Conservation (phyloP, 345 rosid species). For the Noccaea bulbosa region DNA sequence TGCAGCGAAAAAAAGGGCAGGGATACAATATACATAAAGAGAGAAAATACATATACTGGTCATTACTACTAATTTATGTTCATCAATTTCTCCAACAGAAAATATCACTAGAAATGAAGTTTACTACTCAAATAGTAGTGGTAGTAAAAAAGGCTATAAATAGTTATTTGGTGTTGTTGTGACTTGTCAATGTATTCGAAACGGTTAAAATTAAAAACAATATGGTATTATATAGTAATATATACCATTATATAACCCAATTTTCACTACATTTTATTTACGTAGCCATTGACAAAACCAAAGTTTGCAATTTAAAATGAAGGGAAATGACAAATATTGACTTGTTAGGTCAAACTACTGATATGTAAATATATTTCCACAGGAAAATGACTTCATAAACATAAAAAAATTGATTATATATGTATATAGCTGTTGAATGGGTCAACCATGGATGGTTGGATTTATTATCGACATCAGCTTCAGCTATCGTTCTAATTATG, state of each 20-base stretch:
- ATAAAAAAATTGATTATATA: not conserved
- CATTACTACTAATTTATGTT: not conserved
- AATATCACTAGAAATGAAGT: not conserved
- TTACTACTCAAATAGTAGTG: not conserved
- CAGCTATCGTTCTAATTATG: not conserved
- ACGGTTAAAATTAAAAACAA: not conserved
- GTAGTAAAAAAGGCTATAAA: not conserved
- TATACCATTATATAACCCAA: not conserved
- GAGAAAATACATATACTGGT: not conserved
- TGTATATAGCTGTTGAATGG: conserved; percentile 19
- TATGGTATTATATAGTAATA: too few relatives aligned
- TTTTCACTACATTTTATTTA: not conserved
- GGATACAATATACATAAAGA: not conserved
- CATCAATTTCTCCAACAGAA: not conserved
- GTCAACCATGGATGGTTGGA: conserved; percentile 27
- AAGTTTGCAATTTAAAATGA: not conserved
- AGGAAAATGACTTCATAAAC: not conserved
- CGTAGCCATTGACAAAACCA: not conserved
- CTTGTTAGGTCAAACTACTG: conserved; percentile 15
- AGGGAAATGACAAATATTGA: not conserved
- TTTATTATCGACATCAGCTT: not conserved
- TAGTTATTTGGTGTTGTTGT: not conserved
- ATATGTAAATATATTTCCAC: not conserved
- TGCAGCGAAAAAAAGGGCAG: too few relatives aligned
- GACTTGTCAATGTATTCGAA: not conserved